Evolutionary conservation across 805 yeast species (phyloP).

Genomic region (Spathaspora passalidarum): DNA sequence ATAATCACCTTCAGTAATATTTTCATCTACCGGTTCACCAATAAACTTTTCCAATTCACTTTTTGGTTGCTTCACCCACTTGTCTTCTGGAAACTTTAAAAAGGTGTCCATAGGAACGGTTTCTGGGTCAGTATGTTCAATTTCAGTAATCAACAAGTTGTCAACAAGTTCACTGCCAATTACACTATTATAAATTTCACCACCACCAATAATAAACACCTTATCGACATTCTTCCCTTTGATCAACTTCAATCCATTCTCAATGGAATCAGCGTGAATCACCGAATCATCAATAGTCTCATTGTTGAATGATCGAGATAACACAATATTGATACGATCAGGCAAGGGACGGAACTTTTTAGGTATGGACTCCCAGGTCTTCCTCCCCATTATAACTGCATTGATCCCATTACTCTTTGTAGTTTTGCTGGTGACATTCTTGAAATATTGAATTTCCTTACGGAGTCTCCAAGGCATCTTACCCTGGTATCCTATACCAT

Average conservation of each 20-base stretch:
- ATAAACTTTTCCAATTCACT: constrained; percentile 36
- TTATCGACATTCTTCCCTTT: constrained; percentile 42
- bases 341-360: constrained; percentile 77
- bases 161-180: constrained; percentile 43
- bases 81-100: constrained; percentile 38
- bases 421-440: constrained; percentile 59
- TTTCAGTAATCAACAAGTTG: constrained; percentile 68
- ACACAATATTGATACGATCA: constrained; percentile 68
- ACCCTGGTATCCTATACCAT: constrained; percentile 85
- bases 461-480: constrained; percentile 83
- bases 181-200: constrained; percentile 70
- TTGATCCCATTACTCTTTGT: constrained; percentile 38
- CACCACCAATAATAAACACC: constrained; percentile 89
- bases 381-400: constrained; percentile 94
- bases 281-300: constrained; percentile 18
- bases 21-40: constrained; percentile 15
- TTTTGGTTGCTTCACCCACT: constrained; percentile 36
- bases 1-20: constrained; percentile 41
- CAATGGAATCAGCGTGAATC: constrained; percentile 27
- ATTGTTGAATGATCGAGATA: constrained; percentile 49
- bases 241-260: constrained; percentile 17
- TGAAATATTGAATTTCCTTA: constrained; percentile 83
- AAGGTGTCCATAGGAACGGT: constrained; percentile 68
- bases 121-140: constrained; percentile 32
- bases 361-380: constrained; percentile 95